Conservation (phyloP, 768 basidiomycete species). For the Pholiota conissans region DNA sequence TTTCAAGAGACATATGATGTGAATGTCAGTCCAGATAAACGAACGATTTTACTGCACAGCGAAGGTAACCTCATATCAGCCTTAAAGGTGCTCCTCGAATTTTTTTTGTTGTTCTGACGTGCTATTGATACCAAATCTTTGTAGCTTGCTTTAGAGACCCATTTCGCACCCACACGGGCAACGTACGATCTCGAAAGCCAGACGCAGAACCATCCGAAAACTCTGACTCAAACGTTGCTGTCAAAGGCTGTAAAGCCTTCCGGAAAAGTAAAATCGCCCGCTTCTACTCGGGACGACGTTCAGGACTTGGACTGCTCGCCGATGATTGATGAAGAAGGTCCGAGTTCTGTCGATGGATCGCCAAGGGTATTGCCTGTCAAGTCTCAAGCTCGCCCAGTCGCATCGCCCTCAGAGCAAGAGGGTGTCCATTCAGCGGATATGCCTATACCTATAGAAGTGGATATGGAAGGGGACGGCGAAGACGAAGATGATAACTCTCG, state of each 20-base stretch:
- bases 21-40: conserved; percentile 95
- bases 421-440: neutral
- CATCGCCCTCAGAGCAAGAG: neutral
- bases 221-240: conserved; percentile 19
- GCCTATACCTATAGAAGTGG: neutral
- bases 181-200: conserved; percentile 56
- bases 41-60: conserved; percentile 90
- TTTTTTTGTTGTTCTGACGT: neutral
- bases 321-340: neutral
- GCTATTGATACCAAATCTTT: neutral
- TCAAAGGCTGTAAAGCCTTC: conserved; percentile 6
- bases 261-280: neutral
- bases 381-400: neutral
- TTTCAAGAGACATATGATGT: conserved; percentile 77
- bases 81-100: conserved; percentile 59
- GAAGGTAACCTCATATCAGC: conserved; percentile 78
- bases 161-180: conserved; percentile 70
- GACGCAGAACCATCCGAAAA: conserved; percentile 19
- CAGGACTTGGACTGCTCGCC: neutral
- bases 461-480: conserved; percentile 1
- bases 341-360: neutral
- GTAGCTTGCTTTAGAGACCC: conserved; percentile 64
- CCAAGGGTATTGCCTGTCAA: neutral
- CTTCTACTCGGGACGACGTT: neutral
- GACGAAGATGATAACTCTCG: neutral